These are phyloP conservation scores for Hymenoscyphus fructigenus DNA, from an alignment of 2,329 filamentous ascomycete species.

Conservation along the genomic window DNA sequence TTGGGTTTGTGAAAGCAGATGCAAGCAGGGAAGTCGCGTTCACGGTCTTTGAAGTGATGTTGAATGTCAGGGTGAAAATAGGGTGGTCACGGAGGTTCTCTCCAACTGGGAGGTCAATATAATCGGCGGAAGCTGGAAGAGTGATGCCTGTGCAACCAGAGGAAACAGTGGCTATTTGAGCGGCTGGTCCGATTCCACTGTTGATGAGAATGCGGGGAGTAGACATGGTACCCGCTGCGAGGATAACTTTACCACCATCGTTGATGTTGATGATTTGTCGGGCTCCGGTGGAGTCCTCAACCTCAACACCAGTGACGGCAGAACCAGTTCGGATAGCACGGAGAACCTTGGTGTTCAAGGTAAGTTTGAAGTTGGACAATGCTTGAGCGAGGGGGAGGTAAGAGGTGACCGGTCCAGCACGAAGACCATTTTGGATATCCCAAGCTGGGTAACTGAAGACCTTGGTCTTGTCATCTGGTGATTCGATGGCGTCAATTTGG, in stretches of 20 bases:
- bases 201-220: constrained; percentile 34
- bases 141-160: constrained; percentile 32
- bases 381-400: constrained; percentile 63
- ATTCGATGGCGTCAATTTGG: constrained; percentile 37
- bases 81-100: constrained; percentile 57
- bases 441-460: constrained; percentile 63
- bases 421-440: constrained; percentile 63
- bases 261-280: constrained; percentile 36
- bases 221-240: constrained; percentile 22
- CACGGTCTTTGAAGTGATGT: constrained; percentile 15
- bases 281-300: constrained; percentile 39
- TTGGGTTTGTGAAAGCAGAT: constrained; percentile 49
- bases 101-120: constrained; percentile 60
- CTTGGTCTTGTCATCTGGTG: constrained; percentile 62
- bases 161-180: constrained; percentile 40
- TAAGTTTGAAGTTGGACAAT: constrained; percentile 63
- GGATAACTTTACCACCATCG: constrained; percentile 24
- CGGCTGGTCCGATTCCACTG: constrained; percentile 32
- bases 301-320: constrained; percentile 62
- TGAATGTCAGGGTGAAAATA: constrained; percentile 42
- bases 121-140: constrained; percentile 49
- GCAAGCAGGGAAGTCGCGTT: constrained; percentile 12
- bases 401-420: constrained; percentile 67
- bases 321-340: constrained; percentile 62
- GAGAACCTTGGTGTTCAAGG: constrained; percentile 62